A percentile compares a stretch with the other conserved stretches of the same genome.
Conservation (phyloP, 2,329 filamentous ascomycete genomes). For the Pseudodiploospora longispora region DNA sequence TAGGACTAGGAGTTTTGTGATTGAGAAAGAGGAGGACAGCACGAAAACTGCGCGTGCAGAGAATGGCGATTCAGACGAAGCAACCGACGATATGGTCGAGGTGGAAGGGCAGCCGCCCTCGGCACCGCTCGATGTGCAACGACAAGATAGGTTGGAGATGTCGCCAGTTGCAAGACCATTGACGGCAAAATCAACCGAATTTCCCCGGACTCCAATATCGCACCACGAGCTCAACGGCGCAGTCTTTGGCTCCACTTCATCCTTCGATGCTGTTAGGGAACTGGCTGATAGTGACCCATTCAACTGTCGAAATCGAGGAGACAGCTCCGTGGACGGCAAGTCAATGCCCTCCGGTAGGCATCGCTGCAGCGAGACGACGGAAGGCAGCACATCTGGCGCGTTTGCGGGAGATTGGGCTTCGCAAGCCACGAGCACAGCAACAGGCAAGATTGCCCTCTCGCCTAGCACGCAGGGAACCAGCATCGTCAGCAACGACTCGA, state of each 20-base stretch:
- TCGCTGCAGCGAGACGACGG: slow-evolving; percentile 53
- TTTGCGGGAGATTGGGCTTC: slow-evolving; percentile 53
- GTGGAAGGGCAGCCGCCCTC: slow-evolving; percentile 15
- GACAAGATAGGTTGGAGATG: slow-evolving; percentile 17
- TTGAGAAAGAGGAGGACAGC: slow-evolving; percentile 17
- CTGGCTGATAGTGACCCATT: slow-evolving; percentile 44
- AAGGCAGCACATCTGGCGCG: slow-evolving; percentile 47
- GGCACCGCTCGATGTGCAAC: slow-evolving; percentile 15
- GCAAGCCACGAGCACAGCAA: slow-evolving; percentile 55
- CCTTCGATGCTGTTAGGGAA: slow-evolving; percentile 39
- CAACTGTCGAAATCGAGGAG: slow-evolving; percentile 23
- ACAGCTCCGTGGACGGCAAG: slow-evolving; percentile 26
- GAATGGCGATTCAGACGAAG: slow-evolving; percentile 12
- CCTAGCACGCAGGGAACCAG: slow-evolving; percentile 60
- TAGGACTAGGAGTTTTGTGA: slow-evolving; percentile 34
- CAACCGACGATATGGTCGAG: slow-evolving; percentile 14
- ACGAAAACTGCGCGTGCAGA: slow-evolving; percentile 13
- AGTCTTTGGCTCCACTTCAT: slow-evolving; percentile 33
- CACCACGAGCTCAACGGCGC: slow-evolving; percentile 38
- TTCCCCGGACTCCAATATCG: slow-evolving; percentile 16
- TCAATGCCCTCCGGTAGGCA: slow-evolving; percentile 40
- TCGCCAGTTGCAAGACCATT: slow-evolving; percentile 11
- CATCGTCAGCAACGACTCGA: slow-evolving; percentile 52
- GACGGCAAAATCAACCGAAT: slow-evolving; percentile 5
- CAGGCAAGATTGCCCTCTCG: slow-evolving; percentile 55